Percentiles rank a stretch among this genome's conserved stretches.
These are phyloP conservation scores for Metarhizium humberi DNA, from an alignment of 2,329 filamentous ascomycete species.

Conservation along the genomic window DNA sequence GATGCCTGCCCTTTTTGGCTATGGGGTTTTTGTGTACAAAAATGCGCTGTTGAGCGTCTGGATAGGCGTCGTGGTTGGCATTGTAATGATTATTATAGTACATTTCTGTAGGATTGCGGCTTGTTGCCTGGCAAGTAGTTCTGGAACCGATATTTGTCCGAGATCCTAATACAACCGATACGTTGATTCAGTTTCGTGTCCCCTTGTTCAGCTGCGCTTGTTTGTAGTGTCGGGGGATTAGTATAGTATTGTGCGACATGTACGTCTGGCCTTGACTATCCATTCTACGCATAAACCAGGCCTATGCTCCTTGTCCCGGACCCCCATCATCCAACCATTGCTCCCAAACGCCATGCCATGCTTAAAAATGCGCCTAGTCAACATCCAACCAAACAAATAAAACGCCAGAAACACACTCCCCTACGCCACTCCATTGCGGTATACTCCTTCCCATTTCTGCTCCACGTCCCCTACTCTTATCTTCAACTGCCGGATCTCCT, in stretches of 20 bases:
- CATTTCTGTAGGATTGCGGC: neutral
- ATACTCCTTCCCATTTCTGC: slow-evolving; percentile 44
- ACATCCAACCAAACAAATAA: neutral
- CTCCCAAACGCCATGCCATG: slow-evolving; percentile 26
- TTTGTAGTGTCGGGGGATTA: neutral
- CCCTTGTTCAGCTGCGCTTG: neutral
- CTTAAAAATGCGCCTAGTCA: slow-evolving; percentile 4
- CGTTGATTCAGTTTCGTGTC: neutral
- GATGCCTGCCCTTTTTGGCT: neutral
- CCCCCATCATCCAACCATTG: slow-evolving; percentile 3
- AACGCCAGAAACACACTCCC: neutral
- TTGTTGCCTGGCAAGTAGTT: neutral
- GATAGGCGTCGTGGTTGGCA: neutral
- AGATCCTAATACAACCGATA: neutral
- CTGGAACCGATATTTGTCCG: neutral
- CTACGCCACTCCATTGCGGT: slow-evolving; percentile 20
- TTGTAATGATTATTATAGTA: neutral
- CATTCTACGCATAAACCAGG: neutral
- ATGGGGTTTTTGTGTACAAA: neutral
- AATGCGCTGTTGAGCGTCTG: neutral
- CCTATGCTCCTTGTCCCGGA: neutral
- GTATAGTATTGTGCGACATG: neutral
- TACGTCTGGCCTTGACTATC: neutral
- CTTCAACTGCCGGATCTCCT: slow-evolving; percentile 62
- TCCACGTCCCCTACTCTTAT: slow-evolving; percentile 60